Percentiles rank a stretch among this genome's conserved stretches.
phyloP scores from a whole-genome alignment of 1,284 basidiomycete genomes.

The Entoloma clypeatum region DNA sequence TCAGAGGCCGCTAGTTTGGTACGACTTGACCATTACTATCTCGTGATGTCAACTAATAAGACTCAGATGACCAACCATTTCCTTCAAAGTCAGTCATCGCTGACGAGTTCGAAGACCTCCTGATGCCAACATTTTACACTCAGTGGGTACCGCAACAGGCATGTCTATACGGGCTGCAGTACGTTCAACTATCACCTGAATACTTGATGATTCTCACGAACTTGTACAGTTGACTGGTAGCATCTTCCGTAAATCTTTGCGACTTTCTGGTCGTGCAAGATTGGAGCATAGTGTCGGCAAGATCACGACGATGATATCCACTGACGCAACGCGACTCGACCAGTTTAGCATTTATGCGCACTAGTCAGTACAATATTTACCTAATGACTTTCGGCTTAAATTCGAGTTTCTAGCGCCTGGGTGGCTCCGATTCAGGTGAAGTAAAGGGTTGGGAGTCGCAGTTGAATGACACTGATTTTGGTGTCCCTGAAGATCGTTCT shows the following conservation, averaged over 20 bases:
- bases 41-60: background rate
- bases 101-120: background rate
- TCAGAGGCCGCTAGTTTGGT: constrained; percentile 51
- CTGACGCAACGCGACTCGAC: constrained; percentile 56
- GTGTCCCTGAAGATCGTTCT: constrained; percentile 43
- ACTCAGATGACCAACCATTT: constrained; percentile 49
- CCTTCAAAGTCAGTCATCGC: constrained; percentile 37
- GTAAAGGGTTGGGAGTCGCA: background rate
- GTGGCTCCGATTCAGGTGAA: constrained; percentile 52
- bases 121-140: background rate
- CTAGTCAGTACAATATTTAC: constrained; percentile 36
- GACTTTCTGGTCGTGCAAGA: constrained; percentile 63
- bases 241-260: constrained; percentile 70
- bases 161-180: constrained; percentile 50
- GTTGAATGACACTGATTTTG: constrained; percentile 11
- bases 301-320: constrained; percentile 69
- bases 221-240: constrained; percentile 58
- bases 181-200: constrained; percentile 12
- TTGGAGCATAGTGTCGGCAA: constrained; percentile 59
- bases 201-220: constrained; percentile 1
- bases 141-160: constrained; percentile 51
- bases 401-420: constrained; percentile 41
- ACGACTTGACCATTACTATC: constrained; percentile 14
- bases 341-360: constrained; percentile 44
- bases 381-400: background rate